Conservation (phyloP, 768 basidiomycete genomes). For the Mycena albidolilacea region DNA sequence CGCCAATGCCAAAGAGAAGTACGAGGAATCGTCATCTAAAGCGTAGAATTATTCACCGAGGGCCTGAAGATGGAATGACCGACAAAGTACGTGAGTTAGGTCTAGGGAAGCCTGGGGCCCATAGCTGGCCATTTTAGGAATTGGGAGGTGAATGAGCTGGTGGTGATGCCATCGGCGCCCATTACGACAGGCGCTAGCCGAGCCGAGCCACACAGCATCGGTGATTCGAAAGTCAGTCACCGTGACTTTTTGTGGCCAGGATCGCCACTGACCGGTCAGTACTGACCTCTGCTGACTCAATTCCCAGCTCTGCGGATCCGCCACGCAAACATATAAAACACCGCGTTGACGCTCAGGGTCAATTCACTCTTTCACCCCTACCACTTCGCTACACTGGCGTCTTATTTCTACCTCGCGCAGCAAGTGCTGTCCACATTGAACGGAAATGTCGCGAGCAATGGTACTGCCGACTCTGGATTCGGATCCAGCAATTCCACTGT, state of each 20-base stretch:
- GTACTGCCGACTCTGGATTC: constrained; percentile 19
- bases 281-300: constrained; percentile 9
- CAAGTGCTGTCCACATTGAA: constrained; percentile 43
- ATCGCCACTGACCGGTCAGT: not conserved
- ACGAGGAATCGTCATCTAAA: constrained; percentile 74
- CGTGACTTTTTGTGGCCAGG: not conserved
- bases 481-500: constrained; percentile 38
- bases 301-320: constrained; percentile 13
- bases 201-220: not conserved
- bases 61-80: constrained; percentile 8
- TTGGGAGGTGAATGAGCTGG: constrained; percentile 1
- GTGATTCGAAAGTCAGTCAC: constrained; percentile 19
- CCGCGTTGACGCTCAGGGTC: constrained; percentile 2
- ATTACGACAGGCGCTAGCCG: not conserved
- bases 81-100: constrained; percentile 79
- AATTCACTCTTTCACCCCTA: not conserved
- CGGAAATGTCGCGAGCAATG: constrained; percentile 27
- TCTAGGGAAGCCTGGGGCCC: constrained; percentile 67
- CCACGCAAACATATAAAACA: not conserved
- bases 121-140: constrained; percentile 23
- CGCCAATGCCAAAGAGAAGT: constrained; percentile 70
- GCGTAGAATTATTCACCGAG: constrained; percentile 19
- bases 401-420: constrained; percentile 44
- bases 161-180: constrained; percentile 9
- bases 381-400: constrained; percentile 40